Base-by-base conservation (phyloP, 768 basidiomycete genomes). In the Artomyces pyxidatus region DNA sequence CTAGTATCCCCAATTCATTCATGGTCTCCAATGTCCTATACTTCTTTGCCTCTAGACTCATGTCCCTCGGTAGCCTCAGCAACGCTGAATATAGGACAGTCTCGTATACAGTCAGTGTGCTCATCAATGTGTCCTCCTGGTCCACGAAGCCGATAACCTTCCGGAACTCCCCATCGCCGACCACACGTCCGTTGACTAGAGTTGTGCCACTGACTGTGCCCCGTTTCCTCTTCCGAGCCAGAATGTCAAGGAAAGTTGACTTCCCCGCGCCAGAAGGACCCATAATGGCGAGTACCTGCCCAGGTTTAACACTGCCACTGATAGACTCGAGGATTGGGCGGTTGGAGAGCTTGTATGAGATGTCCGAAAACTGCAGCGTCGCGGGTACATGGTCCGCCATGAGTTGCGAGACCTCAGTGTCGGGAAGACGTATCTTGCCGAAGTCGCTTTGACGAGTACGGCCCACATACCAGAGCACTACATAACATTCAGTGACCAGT, bases 51-150 rank as follows among this genome's bases (percentile, higher is more conserved):
- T 85, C 87, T 44, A 83, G 72, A 53, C 88, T 89, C 95, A 98
- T 98, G 56, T 96, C 93, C 58, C 93, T 70, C 12, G 96, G 96
- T 23, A 99, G 65, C 55, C 96, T 69, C 59, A 99, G 65, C 41
- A 98, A 63, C 11, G 96, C 96, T 45, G 89, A 93, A 62, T 96
- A 96, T 46, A 98, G 65, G 16, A 99, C 85, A 0, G 94, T 97
- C 73, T 99, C 96, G 65, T 97, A 98, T 19, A 98, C 96, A 3
- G 95, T 99, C 67, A 98, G 70, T 7, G 95, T 98, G 61, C 85
- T 80, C 88, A 99, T 95, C 54, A 99, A 68, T 9, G 92, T 96
- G 64, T 99, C 96, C 65, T 98, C 96, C 66, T 99, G 96, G 62
- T 99, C 95, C 38, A 99, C 96, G 56, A 88, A 99, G 26, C 96